These are phyloP conservation scores for Lactifluus echinatus DNA, from an alignment of 768 basidiomycete genomes.

Conservation along the genomic window DNA sequence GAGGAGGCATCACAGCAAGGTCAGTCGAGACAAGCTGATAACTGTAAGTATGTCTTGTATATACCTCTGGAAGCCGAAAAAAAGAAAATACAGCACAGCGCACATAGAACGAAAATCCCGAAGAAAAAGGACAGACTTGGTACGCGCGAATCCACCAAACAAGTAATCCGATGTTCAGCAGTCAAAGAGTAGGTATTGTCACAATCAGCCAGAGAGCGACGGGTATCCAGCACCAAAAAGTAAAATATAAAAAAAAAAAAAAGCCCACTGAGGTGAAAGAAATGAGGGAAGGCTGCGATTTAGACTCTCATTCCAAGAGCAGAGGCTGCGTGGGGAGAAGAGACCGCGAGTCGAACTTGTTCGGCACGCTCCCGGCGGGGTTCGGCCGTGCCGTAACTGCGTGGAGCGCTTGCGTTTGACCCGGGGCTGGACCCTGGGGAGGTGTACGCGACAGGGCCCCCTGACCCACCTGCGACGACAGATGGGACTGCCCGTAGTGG, in stretches of 20 bases:
- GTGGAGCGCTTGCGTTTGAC: conserved; percentile 16
- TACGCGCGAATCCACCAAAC: conserved; percentile 4
- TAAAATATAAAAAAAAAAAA: too few species aligned
- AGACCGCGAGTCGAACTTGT: conserved; percentile 18
- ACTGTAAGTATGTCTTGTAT: not conserved
- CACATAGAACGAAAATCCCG: conserved; percentile 6
- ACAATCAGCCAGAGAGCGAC: not conserved
- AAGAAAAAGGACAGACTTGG: not conserved
- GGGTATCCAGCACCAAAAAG: conserved; percentile 3
- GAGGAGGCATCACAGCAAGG: not conserved
- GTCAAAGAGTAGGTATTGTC: conserved; percentile 4
- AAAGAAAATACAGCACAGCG: not conserved
- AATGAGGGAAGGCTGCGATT: not conserved
- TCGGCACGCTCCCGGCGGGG: conserved; percentile 15
- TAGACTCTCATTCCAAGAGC: conserved; percentile 18
- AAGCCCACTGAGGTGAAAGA: not conserved
- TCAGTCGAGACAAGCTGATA: not conserved
- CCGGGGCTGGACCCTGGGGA: conserved; percentile 17
- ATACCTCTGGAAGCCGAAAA: not conserved
- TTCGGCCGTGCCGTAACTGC: conserved; percentile 12
- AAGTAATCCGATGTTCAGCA: conserved; percentile 1
- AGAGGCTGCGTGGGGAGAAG: conserved; percentile 20
- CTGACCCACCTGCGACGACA: conserved; percentile 3
- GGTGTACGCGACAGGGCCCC: conserved; percentile 9
- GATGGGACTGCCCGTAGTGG: conserved; percentile 14